phyloP scores from a whole-genome alignment of 192 early-diverging fungal genomes.

The Rhizoclosmatium globosum region DNA sequence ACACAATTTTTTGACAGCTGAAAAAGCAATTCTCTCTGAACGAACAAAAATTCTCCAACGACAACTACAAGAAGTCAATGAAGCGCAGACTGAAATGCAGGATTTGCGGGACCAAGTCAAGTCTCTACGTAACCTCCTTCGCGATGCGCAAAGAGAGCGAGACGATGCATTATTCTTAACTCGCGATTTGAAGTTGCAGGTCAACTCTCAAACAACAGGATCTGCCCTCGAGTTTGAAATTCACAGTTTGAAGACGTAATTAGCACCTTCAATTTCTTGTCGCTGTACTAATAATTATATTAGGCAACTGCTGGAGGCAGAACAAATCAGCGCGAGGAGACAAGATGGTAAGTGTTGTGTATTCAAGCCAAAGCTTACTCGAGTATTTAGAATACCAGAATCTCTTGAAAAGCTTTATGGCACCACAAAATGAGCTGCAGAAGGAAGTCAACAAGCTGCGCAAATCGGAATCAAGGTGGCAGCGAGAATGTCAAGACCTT shows the following conservation, averaged over 20 bases:
- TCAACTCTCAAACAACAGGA: slow-evolving; percentile 35
- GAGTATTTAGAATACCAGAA: slow-evolving; percentile 50
- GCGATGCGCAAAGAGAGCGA: slow-evolving; percentile 28
- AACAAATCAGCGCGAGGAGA: slow-evolving; percentile 51
- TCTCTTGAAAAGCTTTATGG: slow-evolving; percentile 55
- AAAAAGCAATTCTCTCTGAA: slow-evolving; percentile 45
- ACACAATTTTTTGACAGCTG: slow-evolving; percentile 18
- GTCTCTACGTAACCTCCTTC: slow-evolving; percentile 23
- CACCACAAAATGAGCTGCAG: slow-evolving; percentile 52
- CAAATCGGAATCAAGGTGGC: slow-evolving; percentile 53
- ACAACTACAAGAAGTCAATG: slow-evolving; percentile 18
- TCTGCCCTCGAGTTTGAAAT: slow-evolving; percentile 63
- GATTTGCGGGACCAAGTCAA: slow-evolving; percentile 30
- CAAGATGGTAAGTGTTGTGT: slow-evolving; percentile 48
- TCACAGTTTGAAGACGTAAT: slow-evolving; percentile 54
- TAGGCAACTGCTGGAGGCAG: slow-evolving; percentile 56
- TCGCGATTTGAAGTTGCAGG: slow-evolving; percentile 51
- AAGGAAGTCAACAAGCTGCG: slow-evolving; percentile 53
- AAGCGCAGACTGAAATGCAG: slow-evolving; percentile 29
- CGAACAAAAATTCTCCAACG: slow-evolving; percentile 33
- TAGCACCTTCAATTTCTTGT: not conserved
- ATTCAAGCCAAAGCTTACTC: not conserved
- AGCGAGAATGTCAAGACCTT: slow-evolving; percentile 61
- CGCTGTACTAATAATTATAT: not conserved
- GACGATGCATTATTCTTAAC: slow-evolving; percentile 44